Conservation (phyloP, 805 yeast species). For the Ogataea thermomethanolica region DNA sequence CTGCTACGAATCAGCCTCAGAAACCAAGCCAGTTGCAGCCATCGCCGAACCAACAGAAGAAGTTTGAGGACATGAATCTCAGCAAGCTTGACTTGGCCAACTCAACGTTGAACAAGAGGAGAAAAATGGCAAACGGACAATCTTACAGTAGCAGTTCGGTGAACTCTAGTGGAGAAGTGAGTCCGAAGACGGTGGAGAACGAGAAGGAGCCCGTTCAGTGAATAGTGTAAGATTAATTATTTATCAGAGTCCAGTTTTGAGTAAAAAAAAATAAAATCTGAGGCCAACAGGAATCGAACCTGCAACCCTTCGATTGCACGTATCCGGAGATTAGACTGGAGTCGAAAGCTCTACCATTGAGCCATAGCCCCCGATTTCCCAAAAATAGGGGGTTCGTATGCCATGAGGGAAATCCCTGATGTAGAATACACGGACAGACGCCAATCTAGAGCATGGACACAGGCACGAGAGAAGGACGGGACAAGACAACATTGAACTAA, state of each 20-base stretch:
- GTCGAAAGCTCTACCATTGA: slow-evolving; percentile 79
- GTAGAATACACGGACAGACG: not conserved
- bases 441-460: too few species aligned
- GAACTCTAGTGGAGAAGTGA: slow-evolving; percentile 16
- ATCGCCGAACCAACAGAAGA: slow-evolving; percentile 4
- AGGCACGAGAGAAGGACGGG: not conserved
- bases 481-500: too few species aligned
- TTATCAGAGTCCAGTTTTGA: too few species aligned
- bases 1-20: not conserved
- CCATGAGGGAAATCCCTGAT: not conserved
- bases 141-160: slow-evolving; percentile 6
- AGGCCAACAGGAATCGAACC: slow-evolving; percentile 86
- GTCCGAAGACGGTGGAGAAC: slow-evolving; percentile 20
- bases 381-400: not conserved
- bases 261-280: slow-evolving; percentile 37
- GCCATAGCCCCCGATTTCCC: slow-evolving; percentile 58
- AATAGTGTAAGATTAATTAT: not conserved
- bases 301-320: slow-evolving; percentile 74
- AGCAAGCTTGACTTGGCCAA: slow-evolving; percentile 33
- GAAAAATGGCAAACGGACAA: slow-evolving; percentile 19
- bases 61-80: slow-evolving; percentile 13
- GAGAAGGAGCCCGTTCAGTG: slow-evolving; percentile 2
- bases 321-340: slow-evolving; percentile 43
- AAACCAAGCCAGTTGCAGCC: slow-evolving; percentile 1
- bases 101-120: slow-evolving; percentile 34